phyloP scores from a whole-genome alignment of 2,329 filamentous ascomycete species.

The Elsinoe australis region DNA sequence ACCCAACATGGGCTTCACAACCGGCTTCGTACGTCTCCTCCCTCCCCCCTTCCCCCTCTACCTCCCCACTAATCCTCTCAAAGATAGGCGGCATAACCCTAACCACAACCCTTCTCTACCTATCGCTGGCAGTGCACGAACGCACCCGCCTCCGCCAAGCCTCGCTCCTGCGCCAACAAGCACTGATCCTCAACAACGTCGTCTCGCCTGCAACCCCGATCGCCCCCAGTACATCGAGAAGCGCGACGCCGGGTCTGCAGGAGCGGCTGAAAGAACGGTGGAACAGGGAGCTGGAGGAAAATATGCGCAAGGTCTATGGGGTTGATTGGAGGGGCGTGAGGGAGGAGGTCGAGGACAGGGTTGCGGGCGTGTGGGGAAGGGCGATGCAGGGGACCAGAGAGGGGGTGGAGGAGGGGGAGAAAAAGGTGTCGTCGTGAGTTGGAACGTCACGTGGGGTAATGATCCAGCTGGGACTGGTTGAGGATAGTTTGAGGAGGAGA shows the following conservation, averaged over 20 bases:
- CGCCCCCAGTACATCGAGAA: constrained; percentile 34
- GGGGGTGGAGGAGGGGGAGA: constrained; percentile 6
- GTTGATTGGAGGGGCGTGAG: constrained; percentile 39
- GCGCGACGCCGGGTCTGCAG: constrained; percentile 35
- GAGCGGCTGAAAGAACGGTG: constrained; percentile 45
- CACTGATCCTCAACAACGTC: constrained; percentile 37
- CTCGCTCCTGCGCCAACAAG: constrained; percentile 40
- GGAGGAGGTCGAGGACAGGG: constrained; percentile 36
- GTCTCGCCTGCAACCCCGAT: constrained; percentile 37
- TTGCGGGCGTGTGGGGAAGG: constrained; percentile 19
- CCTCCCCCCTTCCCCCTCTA: background rate
- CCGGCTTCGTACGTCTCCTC: constrained; percentile 39
- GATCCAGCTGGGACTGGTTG: too few relatives aligned
- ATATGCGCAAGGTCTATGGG: constrained; percentile 37
- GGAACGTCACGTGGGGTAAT: background rate
- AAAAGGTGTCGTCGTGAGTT: constrained; percentile 2
- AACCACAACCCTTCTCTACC: constrained; percentile 39
- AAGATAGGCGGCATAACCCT: constrained; percentile 46
- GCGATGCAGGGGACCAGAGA: constrained; percentile 15
- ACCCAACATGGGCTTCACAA: constrained; percentile 43
- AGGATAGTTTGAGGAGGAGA: background rate
- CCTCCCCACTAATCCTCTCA: constrained; percentile 3
- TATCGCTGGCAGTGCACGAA: constrained; percentile 37
- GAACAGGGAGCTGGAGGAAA: constrained; percentile 41
- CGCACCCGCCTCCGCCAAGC: constrained; percentile 41